phyloP scores from a whole-genome alignment of 495 filamentous ascomycete species.

The Talaromyces nanjingensis region DNA sequence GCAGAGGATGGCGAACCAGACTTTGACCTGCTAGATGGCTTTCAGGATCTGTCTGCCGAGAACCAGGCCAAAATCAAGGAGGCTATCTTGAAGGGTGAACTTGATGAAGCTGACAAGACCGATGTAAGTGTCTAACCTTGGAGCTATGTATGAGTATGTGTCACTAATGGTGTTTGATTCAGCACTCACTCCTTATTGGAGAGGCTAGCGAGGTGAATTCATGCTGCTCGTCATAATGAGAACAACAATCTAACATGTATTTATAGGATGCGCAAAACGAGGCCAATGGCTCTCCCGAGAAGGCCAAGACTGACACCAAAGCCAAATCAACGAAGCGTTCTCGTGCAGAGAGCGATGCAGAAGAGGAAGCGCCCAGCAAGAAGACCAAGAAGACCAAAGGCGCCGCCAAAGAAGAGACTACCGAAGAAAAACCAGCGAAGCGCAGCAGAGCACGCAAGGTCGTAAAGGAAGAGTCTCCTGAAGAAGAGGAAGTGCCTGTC shows the following conservation, averaged over 20 bases:
- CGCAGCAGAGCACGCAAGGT: constrained; percentile 15
- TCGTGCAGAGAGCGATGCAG: constrained; percentile 24
- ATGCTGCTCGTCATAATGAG: constrained; percentile 10
- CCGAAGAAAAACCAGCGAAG: constrained; percentile 19
- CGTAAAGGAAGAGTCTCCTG: not conserved
- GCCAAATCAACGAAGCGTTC: constrained; percentile 35
- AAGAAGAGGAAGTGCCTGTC: constrained; percentile 4
- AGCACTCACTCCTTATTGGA: not conserved
- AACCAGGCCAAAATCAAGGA: constrained; percentile 53
- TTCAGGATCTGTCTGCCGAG: constrained; percentile 59
- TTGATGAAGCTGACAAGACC: constrained; percentile 54
- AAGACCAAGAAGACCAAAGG: constrained; percentile 13
- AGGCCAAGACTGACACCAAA: constrained; percentile 16
- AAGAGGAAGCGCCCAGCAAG: constrained; percentile 11
- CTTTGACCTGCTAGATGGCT: constrained; percentile 54
- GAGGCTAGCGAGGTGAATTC: constrained; percentile 17
- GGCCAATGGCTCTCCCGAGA: constrained; percentile 12
- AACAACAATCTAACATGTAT: constrained; percentile 19
- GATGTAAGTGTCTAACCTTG: constrained; percentile 12
- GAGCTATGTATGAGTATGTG: constrained; percentile 4
- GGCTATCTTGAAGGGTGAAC: constrained; percentile 62
- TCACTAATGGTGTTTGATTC: constrained; percentile 22
- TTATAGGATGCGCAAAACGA: constrained; percentile 12
- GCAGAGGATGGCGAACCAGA: constrained; percentile 26
- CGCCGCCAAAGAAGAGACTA: constrained; percentile 7